A percentile compares a stretch with the other conserved stretches of the same genome.
These are phyloP conservation scores for Rhizodiscina lignyota DNA, from an alignment of 495 filamentous ascomycete genomes.

Conservation along the genomic window DNA sequence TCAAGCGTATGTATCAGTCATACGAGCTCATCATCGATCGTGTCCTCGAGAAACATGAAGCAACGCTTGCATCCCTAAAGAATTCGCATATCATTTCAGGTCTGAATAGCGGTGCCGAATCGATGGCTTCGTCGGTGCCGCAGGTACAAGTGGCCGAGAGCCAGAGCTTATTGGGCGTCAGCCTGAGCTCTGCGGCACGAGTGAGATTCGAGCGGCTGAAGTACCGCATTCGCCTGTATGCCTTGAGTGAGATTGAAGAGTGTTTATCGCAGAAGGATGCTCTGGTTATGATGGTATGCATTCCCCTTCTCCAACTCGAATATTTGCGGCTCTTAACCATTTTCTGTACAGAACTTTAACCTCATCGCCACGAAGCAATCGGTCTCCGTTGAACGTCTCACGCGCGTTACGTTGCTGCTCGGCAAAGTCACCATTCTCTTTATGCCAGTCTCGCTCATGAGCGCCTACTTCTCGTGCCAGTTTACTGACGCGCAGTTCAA, in stretches of 20 bases:
- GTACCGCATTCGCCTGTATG: slow-evolving; percentile 63
- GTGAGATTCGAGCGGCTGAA: slow-evolving; percentile 60
- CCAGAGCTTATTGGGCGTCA: slow-evolving; percentile 31
- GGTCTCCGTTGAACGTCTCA: slow-evolving; percentile 59
- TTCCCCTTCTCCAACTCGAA: background rate
- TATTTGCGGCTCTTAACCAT: background rate
- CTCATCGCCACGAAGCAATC: slow-evolving; percentile 75
- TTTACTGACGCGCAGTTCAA: slow-evolving; percentile 46
- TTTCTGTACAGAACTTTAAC: slow-evolving; percentile 74
- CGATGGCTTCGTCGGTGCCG: background rate
- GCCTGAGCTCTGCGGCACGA: slow-evolving; percentile 44
- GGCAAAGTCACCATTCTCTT: slow-evolving; percentile 76
- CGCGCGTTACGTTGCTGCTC: slow-evolving; percentile 63
- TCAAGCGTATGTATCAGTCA: slow-evolving; percentile 63
- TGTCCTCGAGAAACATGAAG: slow-evolving; percentile 35
- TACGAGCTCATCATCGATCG: slow-evolving; percentile 66
- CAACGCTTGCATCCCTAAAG: slow-evolving; percentile 18
- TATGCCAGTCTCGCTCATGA: slow-evolving; percentile 69
- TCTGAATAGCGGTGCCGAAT: slow-evolving; percentile 3
- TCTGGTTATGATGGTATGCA: slow-evolving; percentile 47
- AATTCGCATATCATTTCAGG: slow-evolving; percentile 22
- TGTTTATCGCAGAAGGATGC: slow-evolving; percentile 65
- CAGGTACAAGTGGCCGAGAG: slow-evolving; percentile 5
- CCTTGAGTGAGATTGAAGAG: slow-evolving; percentile 64
- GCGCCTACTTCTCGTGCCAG: slow-evolving; percentile 67